These are phyloP conservation scores for Penicillium waksmanii DNA, from an alignment of 495 filamentous ascomycete species.

Conservation along the genomic window DNA sequence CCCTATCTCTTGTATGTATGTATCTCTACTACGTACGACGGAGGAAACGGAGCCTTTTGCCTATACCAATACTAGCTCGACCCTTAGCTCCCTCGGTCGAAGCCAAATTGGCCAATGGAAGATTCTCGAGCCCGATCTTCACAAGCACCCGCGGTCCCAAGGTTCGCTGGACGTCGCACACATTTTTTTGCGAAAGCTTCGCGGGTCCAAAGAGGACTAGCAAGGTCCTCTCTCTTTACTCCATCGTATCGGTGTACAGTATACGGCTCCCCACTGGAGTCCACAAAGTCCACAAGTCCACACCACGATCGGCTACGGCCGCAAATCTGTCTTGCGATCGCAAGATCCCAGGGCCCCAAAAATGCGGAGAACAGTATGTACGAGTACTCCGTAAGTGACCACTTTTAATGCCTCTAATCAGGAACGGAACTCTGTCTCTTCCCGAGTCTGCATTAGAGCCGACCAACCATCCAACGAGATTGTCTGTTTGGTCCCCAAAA, in stretches of 20 bases:
- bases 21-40: neutral
- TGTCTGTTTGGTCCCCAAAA: slow-evolving; percentile 4
- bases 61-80: slow-evolving; percentile 1
- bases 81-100: neutral
- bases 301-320: slow-evolving; percentile 3
- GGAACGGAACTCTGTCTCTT: slow-evolving; percentile 3
- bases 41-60: slow-evolving; percentile 5
- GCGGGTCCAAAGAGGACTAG: slow-evolving; percentile 1
- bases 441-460: slow-evolving; percentile 17
- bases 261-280: neutral
- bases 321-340: slow-evolving; percentile 3
- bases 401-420: slow-evolving; percentile 3
- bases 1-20: neutral
- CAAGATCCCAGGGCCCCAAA: slow-evolving; percentile 5
- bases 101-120: slow-evolving; percentile 1
- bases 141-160: slow-evolving; percentile 1
- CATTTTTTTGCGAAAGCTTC: neutral
- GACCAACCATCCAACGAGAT: slow-evolving; percentile 7
- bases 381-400: neutral
- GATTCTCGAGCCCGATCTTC: slow-evolving; percentile 3
- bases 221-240: neutral
- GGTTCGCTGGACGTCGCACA: neutral
- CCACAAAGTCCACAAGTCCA: slow-evolving; percentile 2
- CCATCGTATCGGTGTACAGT: neutral
- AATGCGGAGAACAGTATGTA: slow-evolving; percentile 18